Evolutionary conservation across 2,329 filamentous ascomycete genomes (phyloP), one percentile per base, ranked within the genome.

Genomic region (Fusarium temperatum): DNA sequence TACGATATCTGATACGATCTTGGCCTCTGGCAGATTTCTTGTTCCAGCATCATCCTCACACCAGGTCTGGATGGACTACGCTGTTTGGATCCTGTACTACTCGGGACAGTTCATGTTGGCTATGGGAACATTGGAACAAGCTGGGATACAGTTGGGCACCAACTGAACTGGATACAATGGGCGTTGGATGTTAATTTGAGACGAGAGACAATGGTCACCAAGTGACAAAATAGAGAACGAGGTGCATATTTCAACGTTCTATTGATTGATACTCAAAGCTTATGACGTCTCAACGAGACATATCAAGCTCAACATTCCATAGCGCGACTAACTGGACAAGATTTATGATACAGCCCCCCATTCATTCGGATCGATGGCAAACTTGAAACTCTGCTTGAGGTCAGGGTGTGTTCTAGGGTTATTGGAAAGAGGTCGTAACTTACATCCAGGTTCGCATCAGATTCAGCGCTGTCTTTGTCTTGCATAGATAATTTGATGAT

Each of bases 401-500:
- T 70, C 3, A 70, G 30, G 3, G 8, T 10, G 0, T 14, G 0
- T 8, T 6, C 1, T n/a, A 1, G 5, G 5, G 3, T 1, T 1
- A 4, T 1, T 2, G 5, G 2, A 15, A 18, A 15, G 4, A 0
- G 4, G 13, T 17, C 0, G 0, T 1, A 8, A 2, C 66, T 47
- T 60, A 66, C 68, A 39, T 70, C 68, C n/a, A 70, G 20, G 14
- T 51, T 30, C 8, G 36, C 30, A 14, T 60, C 35, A 2, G 66
- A 12, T 6, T 55, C 53, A 3, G 22, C 14, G 5, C n/a, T 5
- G 1, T 66, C 60, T 6, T 41, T 66, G 1, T 70, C 66, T 22
- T 70, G 68, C 54, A 70, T 70, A 0, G 68, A 70, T 3, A 70
- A 9, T 11, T 66, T 70, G 22, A 70, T 51, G 12, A 70, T 70